Evolutionary conservation across 495 filamentous ascomycete genomes (phyloP).

Genomic region (Penicillium verhagenii): DNA sequence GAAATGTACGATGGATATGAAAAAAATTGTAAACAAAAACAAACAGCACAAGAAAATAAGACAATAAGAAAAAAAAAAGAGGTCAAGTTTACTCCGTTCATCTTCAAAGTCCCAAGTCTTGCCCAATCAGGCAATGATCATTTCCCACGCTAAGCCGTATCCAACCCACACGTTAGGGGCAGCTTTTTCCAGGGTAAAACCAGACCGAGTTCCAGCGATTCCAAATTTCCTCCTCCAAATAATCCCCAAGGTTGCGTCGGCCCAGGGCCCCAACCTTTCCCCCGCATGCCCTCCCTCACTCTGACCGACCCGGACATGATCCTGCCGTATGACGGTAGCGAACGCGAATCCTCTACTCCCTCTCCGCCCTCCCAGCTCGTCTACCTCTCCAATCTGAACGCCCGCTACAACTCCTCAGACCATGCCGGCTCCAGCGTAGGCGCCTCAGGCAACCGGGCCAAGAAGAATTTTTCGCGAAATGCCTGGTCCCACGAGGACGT

Average conservation of each 20-base stretch:
- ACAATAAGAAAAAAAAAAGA: no score
- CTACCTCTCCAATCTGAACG: constrained; percentile 38
- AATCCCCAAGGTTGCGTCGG: neutral
- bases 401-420: constrained; percentile 22
- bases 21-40: no score
- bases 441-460: constrained; percentile 20
- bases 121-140: constrained; percentile 28
- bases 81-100: no score
- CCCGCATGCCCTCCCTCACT: constrained; percentile 66
- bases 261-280: constrained; percentile 9
- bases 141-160: constrained; percentile 25
- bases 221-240: neutral
- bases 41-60: no score
- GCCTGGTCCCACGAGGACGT: constrained; percentile 51
- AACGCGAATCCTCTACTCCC: constrained; percentile 54
- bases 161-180: constrained; percentile 19
- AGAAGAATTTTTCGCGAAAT: constrained; percentile 43
- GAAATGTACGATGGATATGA: no score
- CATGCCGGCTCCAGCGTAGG: constrained; percentile 4
- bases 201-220: constrained; percentile 7
- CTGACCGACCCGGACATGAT: constrained; percentile 96
- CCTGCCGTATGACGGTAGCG: constrained; percentile 61
- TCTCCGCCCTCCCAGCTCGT: constrained; percentile 47
- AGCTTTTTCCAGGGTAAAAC: constrained; percentile 20
- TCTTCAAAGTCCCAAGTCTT: constrained; percentile 1